Evolutionary conservation across 1,284 basidiomycete species (phyloP).

Genomic region (Puccinia horiana): DNA sequence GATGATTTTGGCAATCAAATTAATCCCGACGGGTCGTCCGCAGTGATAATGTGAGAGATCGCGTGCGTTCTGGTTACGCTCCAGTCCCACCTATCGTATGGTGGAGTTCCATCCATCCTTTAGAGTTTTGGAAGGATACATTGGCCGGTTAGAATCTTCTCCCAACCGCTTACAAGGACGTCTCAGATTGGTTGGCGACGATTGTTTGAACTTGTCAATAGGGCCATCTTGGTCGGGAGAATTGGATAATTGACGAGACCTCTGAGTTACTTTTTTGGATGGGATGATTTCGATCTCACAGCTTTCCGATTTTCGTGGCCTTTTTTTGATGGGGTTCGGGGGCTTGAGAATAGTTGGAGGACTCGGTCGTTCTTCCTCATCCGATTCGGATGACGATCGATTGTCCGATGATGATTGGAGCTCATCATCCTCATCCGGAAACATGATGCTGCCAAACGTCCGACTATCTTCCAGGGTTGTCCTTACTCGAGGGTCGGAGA

Average conservation of each 20-base stretch:
- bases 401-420: too few species aligned
- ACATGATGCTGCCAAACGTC: background rate
- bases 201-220: background rate
- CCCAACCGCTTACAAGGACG: background rate
- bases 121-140: background rate
- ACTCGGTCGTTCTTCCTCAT: background rate
- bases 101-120: background rate
- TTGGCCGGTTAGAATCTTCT: background rate
- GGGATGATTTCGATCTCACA: background rate
- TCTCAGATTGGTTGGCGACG: background rate
- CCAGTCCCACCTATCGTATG: background rate
- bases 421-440: constrained; percentile 10
- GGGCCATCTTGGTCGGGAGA: background rate
- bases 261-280: background rate
- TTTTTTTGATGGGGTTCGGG: background rate
- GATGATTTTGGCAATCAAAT: too few species aligned
- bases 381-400: background rate
- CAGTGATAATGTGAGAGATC: too few species aligned
- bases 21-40: too few species aligned
- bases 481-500: background rate
- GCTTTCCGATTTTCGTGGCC: background rate
- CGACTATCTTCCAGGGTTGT: background rate
- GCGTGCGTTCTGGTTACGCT: too few species aligned
- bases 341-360: background rate
- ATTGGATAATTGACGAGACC: background rate